Base-by-base conservation (phyloP, 1,139 yeast genomes). In the Scheffersomyces cryptocercus region DNA sequence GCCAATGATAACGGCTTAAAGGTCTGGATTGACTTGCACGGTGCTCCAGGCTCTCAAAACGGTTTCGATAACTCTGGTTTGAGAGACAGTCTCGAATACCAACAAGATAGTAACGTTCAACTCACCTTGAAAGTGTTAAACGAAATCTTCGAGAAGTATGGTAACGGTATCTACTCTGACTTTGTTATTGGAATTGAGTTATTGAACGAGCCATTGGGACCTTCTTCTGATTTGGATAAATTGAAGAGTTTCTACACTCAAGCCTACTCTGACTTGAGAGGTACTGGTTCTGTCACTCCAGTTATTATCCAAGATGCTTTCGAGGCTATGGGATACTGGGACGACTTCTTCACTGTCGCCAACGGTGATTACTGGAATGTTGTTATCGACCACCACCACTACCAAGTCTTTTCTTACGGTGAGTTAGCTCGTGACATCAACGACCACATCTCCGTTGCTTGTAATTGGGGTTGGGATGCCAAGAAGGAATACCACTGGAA, bases 21-120 rank as follows among this genome's bases (percentile, higher is more conserved):
- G 61, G 95, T 81, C 16, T 89, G 97, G 97, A 76, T 91, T 43
- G 99, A 91, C 64, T 70, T 91, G 55, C 99, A 91, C 63, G 98
- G 98, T 45, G 95, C 89, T 28, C 95, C 97, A 38, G 98, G 97
- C n/a, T 87, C 96, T 15, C 98, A 91, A 67, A 91, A 91, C 62
- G 97, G 98, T 15, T 91, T 91, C 62, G 99, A 93, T 64, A 91
- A 91, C 69, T 88, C 97, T 9, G 99, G 99, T 15, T 69, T 81
- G 48, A 78, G 97, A 56, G 97, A 88, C 58, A 49, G 59, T 5
- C 56, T 77, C 45, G 70, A 70, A 8, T 89, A 85, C 80, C 84
- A 83, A 63, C 68, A 71, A 20, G 75, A 70, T 36, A 56, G 67
- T 52, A 82, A 85, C 56, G 66, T 73, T 36, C 67, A 77, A 40